A percentile compares a stretch with the other conserved stretches of the same genome.
Evolutionary conservation across 116 monocot genomes (phyloP).

Genomic region (Trichopus zeylanicus): DNA sequence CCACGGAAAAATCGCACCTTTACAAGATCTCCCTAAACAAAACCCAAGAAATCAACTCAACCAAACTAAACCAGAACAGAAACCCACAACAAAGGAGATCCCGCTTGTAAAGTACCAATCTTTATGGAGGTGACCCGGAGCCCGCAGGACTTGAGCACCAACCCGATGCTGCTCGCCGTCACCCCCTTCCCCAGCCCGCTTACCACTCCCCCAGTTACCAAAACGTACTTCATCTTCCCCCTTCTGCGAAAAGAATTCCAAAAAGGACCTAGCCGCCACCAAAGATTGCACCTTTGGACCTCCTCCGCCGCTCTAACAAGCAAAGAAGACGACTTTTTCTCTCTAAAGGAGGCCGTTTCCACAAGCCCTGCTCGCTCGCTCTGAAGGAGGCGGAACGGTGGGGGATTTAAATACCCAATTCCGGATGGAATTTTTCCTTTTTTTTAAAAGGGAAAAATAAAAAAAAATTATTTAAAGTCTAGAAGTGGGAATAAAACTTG

Average conservation of each 20-base stretch:
- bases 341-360: no score
- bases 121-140: slow-evolving; percentile 86
- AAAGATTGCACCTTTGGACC: background rate
- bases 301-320: background rate
- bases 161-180: slow-evolving; percentile 92
- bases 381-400: no score
- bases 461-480: no score
- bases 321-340: background rate
- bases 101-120: slow-evolving; percentile 42
- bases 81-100: background rate
- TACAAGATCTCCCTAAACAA: background rate
- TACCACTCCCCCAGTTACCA: slow-evolving; percentile 92
- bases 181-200: slow-evolving; percentile 93
- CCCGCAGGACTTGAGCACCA: slow-evolving; percentile 75
- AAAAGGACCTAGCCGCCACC: background rate
- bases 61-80: slow-evolving; percentile 3
- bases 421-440: no score
- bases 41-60: background rate
- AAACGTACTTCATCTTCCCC: slow-evolving; percentile 76
- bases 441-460: no score
- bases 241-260: background rate
- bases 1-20: background rate
- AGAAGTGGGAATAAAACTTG: no score
- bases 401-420: no score
- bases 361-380: background rate